Evolutionary conservation across 371 early-diverging fungal genomes (phyloP).

Genomic region (Mucor sp.): DNA sequence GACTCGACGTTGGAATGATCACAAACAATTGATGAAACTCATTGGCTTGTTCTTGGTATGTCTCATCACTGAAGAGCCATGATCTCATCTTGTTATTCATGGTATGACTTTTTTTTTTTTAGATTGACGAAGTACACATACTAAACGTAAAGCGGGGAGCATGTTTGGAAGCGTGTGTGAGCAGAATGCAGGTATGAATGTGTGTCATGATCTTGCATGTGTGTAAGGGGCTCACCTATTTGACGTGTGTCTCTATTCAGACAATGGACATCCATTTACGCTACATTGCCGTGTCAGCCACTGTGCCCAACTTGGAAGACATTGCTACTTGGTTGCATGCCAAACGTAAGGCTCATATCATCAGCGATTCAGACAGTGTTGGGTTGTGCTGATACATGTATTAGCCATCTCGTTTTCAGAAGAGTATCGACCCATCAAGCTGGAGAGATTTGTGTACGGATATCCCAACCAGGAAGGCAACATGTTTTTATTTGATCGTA

Average conservation of each 20-base stretch:
- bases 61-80: not conserved
- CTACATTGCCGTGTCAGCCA: constrained; percentile 81
- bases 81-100: not conserved
- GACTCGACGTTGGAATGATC: constrained; percentile 64
- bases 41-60: constrained; percentile 49
- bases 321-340: constrained; percentile 72
- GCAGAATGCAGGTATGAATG: constrained; percentile 44
- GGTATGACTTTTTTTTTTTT: not conserved
- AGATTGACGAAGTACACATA: constrained; percentile 64
- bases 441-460: constrained; percentile 66
- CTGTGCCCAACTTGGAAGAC: constrained; percentile 85
- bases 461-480: constrained; percentile 41
- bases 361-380: not conserved
- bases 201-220: not conserved
- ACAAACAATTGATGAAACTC: constrained; percentile 32
- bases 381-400: not conserved
- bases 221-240: not conserved
- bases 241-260: constrained; percentile 18
- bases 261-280: constrained; percentile 28
- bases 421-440: constrained; percentile 78
- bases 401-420: constrained; percentile 63
- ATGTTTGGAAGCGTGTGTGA: constrained; percentile 57
- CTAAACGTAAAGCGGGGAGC: constrained; percentile 53
- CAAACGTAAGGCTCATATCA: constrained; percentile 27
- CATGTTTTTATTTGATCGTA: constrained; percentile 68